Percentiles rank a stretch among this genome's conserved stretches.
Evolutionary conservation across 2,329 filamentous ascomycete genomes (phyloP).

Genomic region (Talaromyces sp.): DNA sequence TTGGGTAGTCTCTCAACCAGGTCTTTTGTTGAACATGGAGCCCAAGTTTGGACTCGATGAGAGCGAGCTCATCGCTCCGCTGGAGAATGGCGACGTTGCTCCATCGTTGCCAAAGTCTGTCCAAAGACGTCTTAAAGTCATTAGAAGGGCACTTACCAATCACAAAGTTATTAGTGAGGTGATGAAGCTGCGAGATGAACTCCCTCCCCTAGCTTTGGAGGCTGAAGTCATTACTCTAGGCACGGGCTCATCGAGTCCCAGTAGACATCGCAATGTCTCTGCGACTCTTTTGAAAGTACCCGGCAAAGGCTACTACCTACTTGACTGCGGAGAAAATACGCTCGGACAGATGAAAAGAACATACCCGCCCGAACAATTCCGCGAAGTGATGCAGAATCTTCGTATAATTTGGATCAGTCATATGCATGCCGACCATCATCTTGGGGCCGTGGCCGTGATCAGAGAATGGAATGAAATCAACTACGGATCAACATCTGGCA

Average conservation of each 20-base stretch:
- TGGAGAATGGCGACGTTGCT: constrained; percentile 22
- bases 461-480: constrained; percentile 69
- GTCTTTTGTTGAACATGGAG: constrained; percentile 30
- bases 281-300: constrained; percentile 81
- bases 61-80: constrained; percentile 27
- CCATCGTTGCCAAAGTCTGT: constrained; percentile 29
- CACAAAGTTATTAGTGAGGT: constrained; percentile 31
- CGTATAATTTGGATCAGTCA: constrained; percentile 90
- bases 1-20: constrained; percentile 14
- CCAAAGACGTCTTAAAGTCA: constrained; percentile 28
- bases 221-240: constrained; percentile 83
- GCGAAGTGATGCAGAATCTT: constrained; percentile 71
- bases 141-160: constrained; percentile 28
- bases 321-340: constrained; percentile 91
- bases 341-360: constrained; percentile 79
- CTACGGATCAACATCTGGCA: constrained; percentile 44
- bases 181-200: constrained; percentile 54
- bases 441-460: constrained; percentile 78
- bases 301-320: constrained; percentile 77
- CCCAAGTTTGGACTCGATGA: constrained; percentile 41
- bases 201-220: constrained; percentile 62
- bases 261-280: constrained; percentile 93
- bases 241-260: constrained; percentile 85
- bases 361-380: constrained; percentile 62
- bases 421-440: constrained; percentile 91